phyloP scores from a whole-genome alignment of 331 rosid genomes.

The Quercus tomentella region DNA sequence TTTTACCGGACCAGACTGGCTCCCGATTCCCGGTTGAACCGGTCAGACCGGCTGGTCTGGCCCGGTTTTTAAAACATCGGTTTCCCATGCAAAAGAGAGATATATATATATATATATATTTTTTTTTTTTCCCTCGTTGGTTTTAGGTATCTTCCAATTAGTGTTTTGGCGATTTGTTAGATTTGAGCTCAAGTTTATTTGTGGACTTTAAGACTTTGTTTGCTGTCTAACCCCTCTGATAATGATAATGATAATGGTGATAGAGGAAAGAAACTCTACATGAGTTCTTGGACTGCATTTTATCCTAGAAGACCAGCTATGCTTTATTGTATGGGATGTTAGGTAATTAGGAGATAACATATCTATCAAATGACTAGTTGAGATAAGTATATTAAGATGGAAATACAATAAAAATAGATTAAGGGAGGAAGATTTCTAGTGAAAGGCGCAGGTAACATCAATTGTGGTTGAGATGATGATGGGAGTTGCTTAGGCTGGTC shows the following conservation, averaged over 20 bases:
- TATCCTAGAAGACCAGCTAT: background rate
- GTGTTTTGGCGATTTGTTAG: background rate
- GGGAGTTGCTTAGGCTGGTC: background rate
- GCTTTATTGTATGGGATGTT: background rate
- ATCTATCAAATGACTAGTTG: background rate
- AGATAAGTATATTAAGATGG: background rate
- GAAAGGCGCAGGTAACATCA: background rate
- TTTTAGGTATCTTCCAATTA: background rate
- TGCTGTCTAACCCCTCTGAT: background rate
- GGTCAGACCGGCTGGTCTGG: too few species aligned
- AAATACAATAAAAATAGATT: background rate
- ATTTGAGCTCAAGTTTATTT: background rate
- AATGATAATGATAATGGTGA: background rate
- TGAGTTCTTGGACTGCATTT: background rate
- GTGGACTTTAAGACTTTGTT: background rate
- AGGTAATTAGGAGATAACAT: background rate
- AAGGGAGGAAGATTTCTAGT: background rate
- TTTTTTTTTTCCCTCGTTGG: background rate
- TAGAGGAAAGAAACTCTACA: background rate
- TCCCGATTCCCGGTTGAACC: rapidly evolving
- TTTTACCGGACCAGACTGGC: too few species aligned
- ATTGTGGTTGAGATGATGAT: background rate
- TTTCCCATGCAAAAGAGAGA: background rate
- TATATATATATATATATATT: too few species aligned
- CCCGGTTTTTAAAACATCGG: too few species aligned